These are phyloP conservation scores for Byssothecium circinans DNA, from an alignment of 2,329 filamentous ascomycete genomes.

Conservation along the genomic window DNA sequence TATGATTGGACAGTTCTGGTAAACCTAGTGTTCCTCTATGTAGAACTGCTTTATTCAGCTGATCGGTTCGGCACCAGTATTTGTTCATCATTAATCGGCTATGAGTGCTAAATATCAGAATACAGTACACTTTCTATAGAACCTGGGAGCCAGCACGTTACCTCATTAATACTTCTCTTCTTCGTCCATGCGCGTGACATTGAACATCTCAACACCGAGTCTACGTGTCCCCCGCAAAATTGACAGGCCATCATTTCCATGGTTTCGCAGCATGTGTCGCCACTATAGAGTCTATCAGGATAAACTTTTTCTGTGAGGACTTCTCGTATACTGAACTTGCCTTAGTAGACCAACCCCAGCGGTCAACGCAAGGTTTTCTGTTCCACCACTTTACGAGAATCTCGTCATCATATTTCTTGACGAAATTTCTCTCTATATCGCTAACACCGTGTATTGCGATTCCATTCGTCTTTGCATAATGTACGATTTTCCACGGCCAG, in stretches of 20 bases:
- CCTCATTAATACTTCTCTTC: background rate
- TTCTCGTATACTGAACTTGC: slow-evolving; percentile 5
- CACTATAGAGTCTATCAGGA: slow-evolving; percentile 1
- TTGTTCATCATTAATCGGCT: background rate
- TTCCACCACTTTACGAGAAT: slow-evolving; percentile 8
- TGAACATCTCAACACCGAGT: slow-evolving; percentile 1
- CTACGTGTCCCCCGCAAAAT: slow-evolving; percentile 1
- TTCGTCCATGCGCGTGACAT: background rate
- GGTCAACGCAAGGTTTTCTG: slow-evolving; percentile 11
- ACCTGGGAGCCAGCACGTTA: background rate
- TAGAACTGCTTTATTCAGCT: background rate
- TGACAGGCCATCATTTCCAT: slow-evolving; percentile 1
- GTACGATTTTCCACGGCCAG: slow-evolving; percentile 1
- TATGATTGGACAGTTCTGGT: background rate
- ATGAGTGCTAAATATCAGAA: background rate
- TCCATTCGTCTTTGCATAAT: background rate
- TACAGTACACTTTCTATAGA: background rate
- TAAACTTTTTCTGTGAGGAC: background rate
- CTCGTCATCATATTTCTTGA: slow-evolving; percentile 7
- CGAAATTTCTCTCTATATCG: slow-evolving; percentile 11
- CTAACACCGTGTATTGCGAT: slow-evolving; percentile 6
- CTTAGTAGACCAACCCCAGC: slow-evolving; percentile 13
- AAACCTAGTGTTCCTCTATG: background rate
- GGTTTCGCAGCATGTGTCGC: background rate
- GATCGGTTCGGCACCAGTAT: background rate